Percentiles rank a stretch among this genome's conserved stretches.
Evolutionary conservation across 768 basidiomycete genomes (phyloP).

Genomic region (Trametes punicea): DNA sequence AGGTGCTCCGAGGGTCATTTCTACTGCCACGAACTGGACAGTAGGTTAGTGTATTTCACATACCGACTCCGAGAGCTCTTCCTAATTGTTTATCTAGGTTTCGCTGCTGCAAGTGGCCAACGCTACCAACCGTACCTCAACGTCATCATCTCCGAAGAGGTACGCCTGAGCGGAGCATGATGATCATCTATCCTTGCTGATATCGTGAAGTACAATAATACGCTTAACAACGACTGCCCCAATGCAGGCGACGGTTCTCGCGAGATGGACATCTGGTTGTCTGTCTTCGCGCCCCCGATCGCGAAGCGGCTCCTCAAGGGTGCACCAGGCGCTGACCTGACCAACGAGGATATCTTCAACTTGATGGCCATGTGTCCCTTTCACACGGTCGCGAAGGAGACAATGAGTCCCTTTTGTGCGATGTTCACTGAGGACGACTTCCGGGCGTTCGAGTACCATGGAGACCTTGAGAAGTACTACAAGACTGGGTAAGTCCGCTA

Average conservation of each 20-base stretch:
- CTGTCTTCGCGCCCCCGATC: constrained; percentile 52
- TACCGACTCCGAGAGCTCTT: neutral
- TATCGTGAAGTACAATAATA: constrained; percentile 46
- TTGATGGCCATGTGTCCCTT: constrained; percentile 79
- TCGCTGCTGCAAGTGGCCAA: constrained; percentile 49
- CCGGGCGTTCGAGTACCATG: constrained; percentile 60
- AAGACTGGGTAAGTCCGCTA: constrained; percentile 53
- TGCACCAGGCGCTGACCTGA: constrained; percentile 62
- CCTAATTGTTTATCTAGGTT: constrained; percentile 42
- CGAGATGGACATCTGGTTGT: constrained; percentile 53
- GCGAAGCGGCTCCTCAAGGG: constrained; percentile 55
- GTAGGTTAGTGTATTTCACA: constrained; percentile 39
- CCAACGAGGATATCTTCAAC: constrained; percentile 47
- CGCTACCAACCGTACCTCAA: constrained; percentile 46
- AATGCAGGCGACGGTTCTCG: constrained; percentile 39
- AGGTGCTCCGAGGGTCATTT: constrained; percentile 54
- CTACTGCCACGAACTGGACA: constrained; percentile 69
- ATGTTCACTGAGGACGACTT: constrained; percentile 70
- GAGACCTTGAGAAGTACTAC: constrained; percentile 79
- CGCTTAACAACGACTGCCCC: constrained; percentile 64
- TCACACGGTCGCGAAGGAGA: constrained; percentile 57
- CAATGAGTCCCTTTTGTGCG: constrained; percentile 62
- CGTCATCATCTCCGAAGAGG: constrained; percentile 56
- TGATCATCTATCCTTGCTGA: neutral
- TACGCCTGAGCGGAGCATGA: constrained; percentile 27